A percentile compares a stretch with the other conserved stretches of the same genome.
These are phyloP conservation scores for Daedaleopsis nitida DNA, from an alignment of 768 basidiomycete species.

Conservation along the genomic window DNA sequence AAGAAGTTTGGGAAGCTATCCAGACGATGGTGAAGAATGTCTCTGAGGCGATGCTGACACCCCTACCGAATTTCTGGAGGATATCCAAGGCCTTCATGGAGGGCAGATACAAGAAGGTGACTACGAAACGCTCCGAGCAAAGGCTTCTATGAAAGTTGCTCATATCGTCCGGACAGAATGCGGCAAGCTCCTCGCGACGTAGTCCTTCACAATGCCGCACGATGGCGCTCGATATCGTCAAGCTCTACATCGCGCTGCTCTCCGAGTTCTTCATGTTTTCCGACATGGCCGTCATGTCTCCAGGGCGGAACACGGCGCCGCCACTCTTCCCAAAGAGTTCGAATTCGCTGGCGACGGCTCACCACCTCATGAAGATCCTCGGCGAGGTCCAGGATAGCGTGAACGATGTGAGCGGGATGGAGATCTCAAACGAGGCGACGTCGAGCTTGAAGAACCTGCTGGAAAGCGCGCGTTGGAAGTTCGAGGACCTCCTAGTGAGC, in stretches of 20 bases:
- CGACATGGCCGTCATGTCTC: slow-evolving; percentile 70
- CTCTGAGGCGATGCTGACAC: slow-evolving; percentile 83
- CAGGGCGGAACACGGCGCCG: slow-evolving; percentile 42
- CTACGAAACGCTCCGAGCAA: slow-evolving; percentile 15
- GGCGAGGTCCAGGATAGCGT: slow-evolving; percentile 86
- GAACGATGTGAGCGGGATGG: slow-evolving; percentile 77
- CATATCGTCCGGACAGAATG: background rate
- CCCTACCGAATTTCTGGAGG: slow-evolving; percentile 92
- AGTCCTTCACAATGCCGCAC: slow-evolving; percentile 81
- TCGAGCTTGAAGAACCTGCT: slow-evolving; percentile 70
- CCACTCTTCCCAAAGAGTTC: slow-evolving; percentile 72
- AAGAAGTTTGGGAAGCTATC: slow-evolving; percentile 81
- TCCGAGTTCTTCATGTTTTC: slow-evolving; percentile 87
- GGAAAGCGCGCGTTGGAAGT: slow-evolving; percentile 85
- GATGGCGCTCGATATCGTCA: slow-evolving; percentile 88
- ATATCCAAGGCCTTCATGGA: slow-evolving; percentile 90
- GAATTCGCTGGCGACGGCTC: slow-evolving; percentile 79
- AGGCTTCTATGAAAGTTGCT: background rate
- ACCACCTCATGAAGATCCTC: slow-evolving; percentile 79
- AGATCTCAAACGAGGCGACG: slow-evolving; percentile 76
- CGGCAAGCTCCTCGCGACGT: slow-evolving; percentile 55
- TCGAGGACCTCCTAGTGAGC: slow-evolving; percentile 76
- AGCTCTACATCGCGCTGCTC: slow-evolving; percentile 80
- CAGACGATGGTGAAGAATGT: slow-evolving; percentile 79
- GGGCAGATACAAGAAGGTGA: slow-evolving; percentile 88